phyloP scores from a whole-genome alignment of 140 eudicot species.

The Bidens hawaiensis region DNA sequence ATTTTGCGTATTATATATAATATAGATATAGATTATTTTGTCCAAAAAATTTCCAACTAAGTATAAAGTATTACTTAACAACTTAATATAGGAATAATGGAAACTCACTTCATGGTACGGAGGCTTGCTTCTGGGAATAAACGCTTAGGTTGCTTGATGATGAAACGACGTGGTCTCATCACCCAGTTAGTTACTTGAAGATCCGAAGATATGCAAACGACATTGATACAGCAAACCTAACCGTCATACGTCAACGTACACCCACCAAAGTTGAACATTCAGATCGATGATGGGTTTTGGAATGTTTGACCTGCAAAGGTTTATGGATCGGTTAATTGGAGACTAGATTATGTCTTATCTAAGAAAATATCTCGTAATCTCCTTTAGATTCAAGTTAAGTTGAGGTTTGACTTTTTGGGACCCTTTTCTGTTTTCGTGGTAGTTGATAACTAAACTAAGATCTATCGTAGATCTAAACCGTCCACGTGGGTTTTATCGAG shows the following conservation, averaged over 20 bases:
- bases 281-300: not conserved
- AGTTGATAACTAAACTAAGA: not conserved
- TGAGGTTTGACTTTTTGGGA: constrained; percentile 14
- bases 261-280: no score
- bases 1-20: no score
- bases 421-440: not conserved
- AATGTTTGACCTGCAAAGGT: constrained; percentile 13
- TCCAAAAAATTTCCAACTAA: no score
- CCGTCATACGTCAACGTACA: no score
- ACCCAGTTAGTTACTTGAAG: constrained; percentile 5
- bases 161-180: constrained; percentile 21
- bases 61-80: no score
- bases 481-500: constrained; percentile 13
- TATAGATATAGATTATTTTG: no score
- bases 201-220: constrained; percentile 8
- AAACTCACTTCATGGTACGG: constrained; percentile 31
- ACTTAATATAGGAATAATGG: not conserved
- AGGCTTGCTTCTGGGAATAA: constrained; percentile 12
- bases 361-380: constrained; percentile 11
- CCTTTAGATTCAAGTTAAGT: constrained; percentile 3
- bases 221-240: no score
- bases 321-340: not conserved
- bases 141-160: constrained; percentile 14
- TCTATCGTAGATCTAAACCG: constrained; percentile 11
- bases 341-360: constrained; percentile 6